Evolutionary conservation across 164 flowering plant species (phyloP).

Genomic region (Malania oleifera): DNA sequence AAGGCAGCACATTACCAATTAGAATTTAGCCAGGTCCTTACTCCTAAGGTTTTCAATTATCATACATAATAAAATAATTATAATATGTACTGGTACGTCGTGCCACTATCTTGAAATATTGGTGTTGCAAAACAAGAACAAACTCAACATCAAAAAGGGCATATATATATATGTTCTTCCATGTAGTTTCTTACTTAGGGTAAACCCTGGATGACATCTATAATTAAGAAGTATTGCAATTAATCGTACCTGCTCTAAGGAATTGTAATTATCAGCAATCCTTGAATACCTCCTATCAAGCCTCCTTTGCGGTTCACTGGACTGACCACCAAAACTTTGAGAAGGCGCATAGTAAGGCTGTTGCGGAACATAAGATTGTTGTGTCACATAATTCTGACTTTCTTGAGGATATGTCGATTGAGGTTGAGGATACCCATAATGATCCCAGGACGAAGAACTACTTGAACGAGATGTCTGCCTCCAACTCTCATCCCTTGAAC

Average conservation of each 20-base stretch:
- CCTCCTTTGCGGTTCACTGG: slow-evolving; percentile 14
- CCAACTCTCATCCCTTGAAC: slow-evolving; percentile 26
- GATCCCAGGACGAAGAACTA: slow-evolving; percentile 23
- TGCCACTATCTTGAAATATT: too few relatives aligned
- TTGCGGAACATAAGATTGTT: slow-evolving; percentile 12
- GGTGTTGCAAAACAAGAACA: too few relatives aligned
- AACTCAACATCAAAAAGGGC: too few relatives aligned
- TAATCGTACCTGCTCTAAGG: slow-evolving; percentile 25
- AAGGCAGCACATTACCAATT: too few relatives aligned
- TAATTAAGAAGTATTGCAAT: neutral
- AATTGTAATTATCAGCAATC: slow-evolving; percentile 51
- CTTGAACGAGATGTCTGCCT: slow-evolving; percentile 17
- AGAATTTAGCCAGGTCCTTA: too few relatives aligned
- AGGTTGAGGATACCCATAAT: slow-evolving; percentile 8
- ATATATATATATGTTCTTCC: neutral
- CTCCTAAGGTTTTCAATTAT: too few relatives aligned
- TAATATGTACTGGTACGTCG: neutral
- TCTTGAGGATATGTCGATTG: slow-evolving; percentile 23
- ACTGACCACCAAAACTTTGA: slow-evolving; percentile 11
- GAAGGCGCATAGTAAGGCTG: slow-evolving; percentile 17
- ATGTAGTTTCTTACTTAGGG: neutral
- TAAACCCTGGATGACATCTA: neutral
- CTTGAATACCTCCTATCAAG: slow-evolving; percentile 47
- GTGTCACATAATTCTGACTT: slow-evolving; percentile 13
- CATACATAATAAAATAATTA: neutral